Base-by-base conservation (phyloP, 2,329 filamentous ascomycete genomes). In the Fusarium phyllophilum region DNA sequence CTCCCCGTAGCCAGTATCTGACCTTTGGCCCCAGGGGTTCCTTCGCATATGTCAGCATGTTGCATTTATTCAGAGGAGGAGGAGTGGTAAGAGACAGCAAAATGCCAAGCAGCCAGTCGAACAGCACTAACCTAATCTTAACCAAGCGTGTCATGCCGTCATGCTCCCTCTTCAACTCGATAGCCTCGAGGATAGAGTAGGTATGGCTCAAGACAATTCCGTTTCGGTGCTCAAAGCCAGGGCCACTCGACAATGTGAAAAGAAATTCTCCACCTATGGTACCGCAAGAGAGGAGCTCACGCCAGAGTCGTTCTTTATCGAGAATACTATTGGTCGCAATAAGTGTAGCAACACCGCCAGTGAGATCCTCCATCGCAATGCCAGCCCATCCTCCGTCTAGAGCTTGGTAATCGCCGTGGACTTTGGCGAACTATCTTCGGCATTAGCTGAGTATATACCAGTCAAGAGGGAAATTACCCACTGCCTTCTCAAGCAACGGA, bases 241-340 rank as follows among this genome's bases (percentile, higher is more conserved):
- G 75, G 5, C 80, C 77, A 59, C 78, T 79, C 2, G 82, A 81
- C 4, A 84, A 72, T 1, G 82, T 87, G 72, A 91, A 91, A 10
- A 91, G 84, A 70, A 93, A 94, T 26, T 91, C 88, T 60, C 90
- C 85, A 75, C 93, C 92, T 24, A 91, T 88, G 57, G 89, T 85
- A 75, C 92, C 92, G 26, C 90, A 88, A 63, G 89, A 87, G 79
- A 89, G 86, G 31, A 94, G 85, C 79, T 94, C 90, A 18, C 82
- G 86, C 92, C 92, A 94, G 73, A 94, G 91, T 31, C 86, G 87
- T 17, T 94, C 89, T 77, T 92, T 93, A 74, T 91, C 85, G 54
- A 92, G 82, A 26, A 92, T 88, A 54, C 89, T 86, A 58, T 87
- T 88, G 2, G 88, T 85, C 22, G 86, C 86, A 20, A 91, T 74